Base-by-base conservation (phyloP, 768 basidiomycete species). In the Calvatia gigantea region DNA sequence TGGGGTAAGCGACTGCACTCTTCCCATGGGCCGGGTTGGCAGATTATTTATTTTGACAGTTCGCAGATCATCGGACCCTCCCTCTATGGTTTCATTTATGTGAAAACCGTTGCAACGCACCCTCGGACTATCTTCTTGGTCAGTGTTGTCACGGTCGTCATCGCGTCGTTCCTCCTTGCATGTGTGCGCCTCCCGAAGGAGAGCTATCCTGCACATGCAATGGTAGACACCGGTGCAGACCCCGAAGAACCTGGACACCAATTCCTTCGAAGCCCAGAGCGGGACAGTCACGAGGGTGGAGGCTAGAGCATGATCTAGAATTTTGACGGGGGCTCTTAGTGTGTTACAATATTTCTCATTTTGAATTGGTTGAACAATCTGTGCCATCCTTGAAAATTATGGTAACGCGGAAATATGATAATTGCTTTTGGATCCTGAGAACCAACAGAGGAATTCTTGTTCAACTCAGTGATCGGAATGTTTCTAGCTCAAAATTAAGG, bases 71-170 rank as follows among this genome's bases (percentile, higher is more conserved):
- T 93, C 1, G 85, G 87, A 0, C 92, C 93, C 0, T 71, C 84
- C 2, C 29, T 91, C 33, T 94, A 87, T 61, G 89, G 91, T 4
- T 64, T 85, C 15, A 74, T 89, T 8, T 94, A 85, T 64, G 76
- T 81, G 58, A 77, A 74, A 51, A 94, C 90, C 0, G 90, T 92
- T 14, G 81, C 79, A 7, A 75, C 71, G 7, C 85, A 84, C 64
- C 87, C 93, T 2, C 76, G 81, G 33, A 79, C 82, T 3, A 83
- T 94, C 5, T 88, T 94, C 69, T 73, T 84, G 54, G 70, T 89
- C 23, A 77, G 81, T 6, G 67, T 75, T 27, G 69, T 62, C 32
- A 69, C 69, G 19, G 61, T 79, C 46, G 45, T 63, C 6, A 25
- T 81, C 5, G 74, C 83, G 6, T 72, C 85, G 53, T 38, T 70